Evolutionary conservation across 1,284 basidiomycete species (phyloP).

Genomic region (Ustilago nuda): DNA sequence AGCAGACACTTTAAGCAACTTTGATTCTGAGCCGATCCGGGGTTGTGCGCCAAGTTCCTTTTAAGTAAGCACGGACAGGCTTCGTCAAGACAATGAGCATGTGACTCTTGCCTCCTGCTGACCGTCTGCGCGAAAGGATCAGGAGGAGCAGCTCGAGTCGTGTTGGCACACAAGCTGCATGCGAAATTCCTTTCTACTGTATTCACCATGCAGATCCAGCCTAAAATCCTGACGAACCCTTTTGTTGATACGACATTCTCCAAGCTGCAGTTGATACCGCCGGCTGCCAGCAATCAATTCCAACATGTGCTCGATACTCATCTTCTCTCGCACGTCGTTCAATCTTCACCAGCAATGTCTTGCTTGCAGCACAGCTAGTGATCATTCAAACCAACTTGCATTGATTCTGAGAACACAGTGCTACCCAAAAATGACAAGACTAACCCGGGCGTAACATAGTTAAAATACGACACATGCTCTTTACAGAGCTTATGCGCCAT

Average conservation of each 20-base stretch:
- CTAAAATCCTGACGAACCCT: neutral
- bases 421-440: constrained; percentile 15
- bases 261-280: neutral
- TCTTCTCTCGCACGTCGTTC: neutral
- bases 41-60: constrained; percentile 9
- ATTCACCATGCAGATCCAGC: neutral
- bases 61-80: neutral
- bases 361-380: neutral
- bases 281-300: neutral
- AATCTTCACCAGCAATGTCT: neutral
- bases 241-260: neutral
- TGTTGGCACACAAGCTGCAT: constrained; percentile 1
- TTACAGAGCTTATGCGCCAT: no score
- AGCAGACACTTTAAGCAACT: neutral
- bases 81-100: no score
- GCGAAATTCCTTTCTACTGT: neutral
- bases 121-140: neutral
- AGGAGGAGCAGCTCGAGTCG: neutral
- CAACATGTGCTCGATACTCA: neutral
- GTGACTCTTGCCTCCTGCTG: no score
- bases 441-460: constrained; percentile 4
- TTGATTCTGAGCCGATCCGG: constrained; percentile 15
- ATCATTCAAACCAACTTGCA: constrained; percentile 1
- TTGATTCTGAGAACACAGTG: constrained; percentile 21
- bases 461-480: no score